Conservation (phyloP, 345 rosid genomes). For the Erodium maritimum region DNA sequence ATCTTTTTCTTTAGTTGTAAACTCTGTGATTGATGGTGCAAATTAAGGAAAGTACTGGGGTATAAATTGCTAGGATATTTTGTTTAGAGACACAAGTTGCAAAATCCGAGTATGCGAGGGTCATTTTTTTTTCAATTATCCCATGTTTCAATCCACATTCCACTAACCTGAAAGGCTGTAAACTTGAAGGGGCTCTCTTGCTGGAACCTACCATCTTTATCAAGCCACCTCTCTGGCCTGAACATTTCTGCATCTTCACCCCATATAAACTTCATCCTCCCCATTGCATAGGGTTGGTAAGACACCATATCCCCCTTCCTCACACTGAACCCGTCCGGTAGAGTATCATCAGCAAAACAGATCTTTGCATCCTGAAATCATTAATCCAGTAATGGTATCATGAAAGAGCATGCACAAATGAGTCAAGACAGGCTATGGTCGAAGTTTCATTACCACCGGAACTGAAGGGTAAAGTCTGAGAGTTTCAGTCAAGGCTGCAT, state of each 20-base stretch:
- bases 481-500: slow-evolving; percentile 51
- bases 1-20: too few relatives aligned
- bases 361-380: slow-evolving; percentile 38
- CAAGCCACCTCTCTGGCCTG: slow-evolving; percentile 46
- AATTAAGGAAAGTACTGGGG: too few relatives aligned
- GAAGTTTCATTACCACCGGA: slow-evolving; percentile 45
- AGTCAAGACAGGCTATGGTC: too few relatives aligned
- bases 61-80: too few relatives aligned
- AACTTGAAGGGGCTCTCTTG: slow-evolving; percentile 48
- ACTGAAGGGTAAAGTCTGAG: slow-evolving; percentile 47
- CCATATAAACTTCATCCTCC: slow-evolving; percentile 54
- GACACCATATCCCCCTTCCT: slow-evolving; percentile 39
- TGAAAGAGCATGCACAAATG: not conserved
- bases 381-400: not conserved
- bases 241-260: slow-evolving; percentile 41
- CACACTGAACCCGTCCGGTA: slow-evolving; percentile 49
- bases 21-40: too few relatives aligned
- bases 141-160: too few relatives aligned
- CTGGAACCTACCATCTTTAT: slow-evolving; percentile 29
- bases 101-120: too few relatives aligned
- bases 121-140: too few relatives aligned
- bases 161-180: slow-evolving; percentile 45
- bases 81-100: too few relatives aligned
- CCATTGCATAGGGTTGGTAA: slow-evolving; percentile 54
- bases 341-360: slow-evolving; percentile 43